Conservation (phyloP, 23 red algal species). For the Gracilaria vermiculophylla region DNA sequence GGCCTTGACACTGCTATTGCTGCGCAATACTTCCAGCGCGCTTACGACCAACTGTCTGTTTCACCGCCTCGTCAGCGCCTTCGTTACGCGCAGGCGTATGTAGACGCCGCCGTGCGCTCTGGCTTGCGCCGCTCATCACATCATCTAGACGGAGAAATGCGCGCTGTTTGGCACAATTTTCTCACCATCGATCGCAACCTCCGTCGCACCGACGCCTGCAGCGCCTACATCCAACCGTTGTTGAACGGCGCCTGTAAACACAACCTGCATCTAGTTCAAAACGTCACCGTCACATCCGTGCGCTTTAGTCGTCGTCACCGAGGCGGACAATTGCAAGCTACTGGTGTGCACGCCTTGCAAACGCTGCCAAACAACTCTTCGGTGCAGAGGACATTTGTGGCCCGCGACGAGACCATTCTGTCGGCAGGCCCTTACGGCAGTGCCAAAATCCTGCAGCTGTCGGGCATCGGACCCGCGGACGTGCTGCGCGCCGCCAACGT, state of each 20-base stretch:
- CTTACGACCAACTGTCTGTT: neutral
- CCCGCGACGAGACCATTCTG: slow-evolving; percentile 8
- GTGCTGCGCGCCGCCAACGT: slow-evolving; percentile 29
- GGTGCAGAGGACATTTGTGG: neutral
- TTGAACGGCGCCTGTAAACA: neutral
- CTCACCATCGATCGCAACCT: slow-evolving; percentile 19
- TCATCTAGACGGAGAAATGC: neutral
- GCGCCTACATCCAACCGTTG: slow-evolving; percentile 10
- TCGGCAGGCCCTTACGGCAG: slow-evolving; percentile 16
- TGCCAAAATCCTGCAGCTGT: slow-evolving; percentile 36
- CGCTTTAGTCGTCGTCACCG: neutral
- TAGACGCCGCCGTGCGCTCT: slow-evolving; percentile 15
- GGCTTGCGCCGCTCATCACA: neutral
- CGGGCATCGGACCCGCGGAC: slow-evolving; percentile 26
- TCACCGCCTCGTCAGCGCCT: neutral
- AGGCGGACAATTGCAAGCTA: neutral
- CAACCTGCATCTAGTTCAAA: slow-evolving; percentile 44
- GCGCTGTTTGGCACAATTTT: neutral
- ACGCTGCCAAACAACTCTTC: neutral
- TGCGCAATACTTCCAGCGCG: neutral
- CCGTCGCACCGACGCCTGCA: slow-evolving; percentile 48
- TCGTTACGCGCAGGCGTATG: neutral
- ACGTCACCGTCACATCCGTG: slow-evolving; percentile 34
- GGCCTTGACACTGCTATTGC: slow-evolving; percentile 4
- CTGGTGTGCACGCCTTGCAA: slow-evolving; percentile 10